phyloP scores from a whole-genome alignment of 148 eudicot species.

The Rhododendron molle region DNA sequence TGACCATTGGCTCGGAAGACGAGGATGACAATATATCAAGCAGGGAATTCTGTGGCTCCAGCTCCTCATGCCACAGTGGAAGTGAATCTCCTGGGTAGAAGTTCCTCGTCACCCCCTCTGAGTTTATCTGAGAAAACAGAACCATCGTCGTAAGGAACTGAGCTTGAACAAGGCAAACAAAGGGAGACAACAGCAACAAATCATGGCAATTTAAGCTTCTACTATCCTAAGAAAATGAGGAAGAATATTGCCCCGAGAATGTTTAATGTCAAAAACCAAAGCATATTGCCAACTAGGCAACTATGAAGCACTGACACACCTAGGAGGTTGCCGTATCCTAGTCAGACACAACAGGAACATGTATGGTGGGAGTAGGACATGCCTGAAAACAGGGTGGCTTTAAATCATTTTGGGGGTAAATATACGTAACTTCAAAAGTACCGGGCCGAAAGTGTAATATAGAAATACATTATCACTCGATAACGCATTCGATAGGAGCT shows the following conservation, averaged over 20 bases:
- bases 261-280: background rate
- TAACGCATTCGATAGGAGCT: no score
- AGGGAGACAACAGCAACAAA: background rate
- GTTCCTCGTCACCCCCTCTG: conserved; percentile 61
- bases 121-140: conserved; percentile 50
- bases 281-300: background rate
- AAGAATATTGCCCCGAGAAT: background rate
- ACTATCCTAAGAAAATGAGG: background rate
- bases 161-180: background rate
- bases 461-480: no score
- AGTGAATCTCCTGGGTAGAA: conserved; percentile 80
- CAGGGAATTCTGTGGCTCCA: conserved; percentile 60
- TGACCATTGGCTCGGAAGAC: conserved; percentile 53
- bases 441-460: no score
- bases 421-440: no score
- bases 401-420: no score
- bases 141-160: background rate
- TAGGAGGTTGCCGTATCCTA: background rate
- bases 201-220: background rate
- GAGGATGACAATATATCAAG: conserved; percentile 50
- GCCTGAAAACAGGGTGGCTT: no score
- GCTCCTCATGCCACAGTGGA: conserved; percentile 80
- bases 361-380: no score
- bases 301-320: background rate
- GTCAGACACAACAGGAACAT: background rate